These are phyloP conservation scores for Priceomyces medius DNA, from an alignment of 805 yeast genomes.

Conservation along the genomic window DNA sequence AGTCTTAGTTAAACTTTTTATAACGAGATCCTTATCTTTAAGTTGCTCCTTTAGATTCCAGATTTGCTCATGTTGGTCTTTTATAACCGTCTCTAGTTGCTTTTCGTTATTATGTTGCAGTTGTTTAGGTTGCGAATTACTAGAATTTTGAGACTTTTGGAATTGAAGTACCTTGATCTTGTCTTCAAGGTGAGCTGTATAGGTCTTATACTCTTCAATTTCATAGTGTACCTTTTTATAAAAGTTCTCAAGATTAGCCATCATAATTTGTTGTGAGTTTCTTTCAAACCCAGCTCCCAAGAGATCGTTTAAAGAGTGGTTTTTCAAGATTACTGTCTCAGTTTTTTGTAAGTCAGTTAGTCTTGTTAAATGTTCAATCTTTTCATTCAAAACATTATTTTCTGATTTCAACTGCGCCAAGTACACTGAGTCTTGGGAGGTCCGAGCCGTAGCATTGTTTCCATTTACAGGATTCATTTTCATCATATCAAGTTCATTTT, in stretches of 20 bases:
- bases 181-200: slow-evolving; percentile 58
- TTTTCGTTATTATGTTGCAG: background rate
- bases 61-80: slow-evolving; percentile 69
- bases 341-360: slow-evolving; percentile 59
- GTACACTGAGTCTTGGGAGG: slow-evolving; percentile 6
- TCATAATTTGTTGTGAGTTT: slow-evolving; percentile 38
- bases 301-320: slow-evolving; percentile 59
- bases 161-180: slow-evolving; percentile 39
- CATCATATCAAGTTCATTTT: slow-evolving; percentile 47
- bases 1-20: slow-evolving; percentile 68
- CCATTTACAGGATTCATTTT: slow-evolving; percentile 15
- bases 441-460: background rate
- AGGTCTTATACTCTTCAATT: slow-evolving; percentile 58
- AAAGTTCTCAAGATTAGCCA: slow-evolving; percentile 49
- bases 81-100: slow-evolving; percentile 29
- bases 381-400: slow-evolving; percentile 61
- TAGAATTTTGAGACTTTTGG: background rate
- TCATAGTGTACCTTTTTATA: slow-evolving; percentile 48
- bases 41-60: slow-evolving; percentile 59
- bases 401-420: slow-evolving; percentile 51
- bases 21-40: slow-evolving; percentile 74
- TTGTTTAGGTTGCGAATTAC: background rate
- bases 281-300: slow-evolving; percentile 44
- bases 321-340: slow-evolving; percentile 54
- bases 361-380: slow-evolving; percentile 66